A percentile compares a stretch with the other conserved stretches of the same genome.
phyloP scores from a whole-genome alignment of 2,329 filamentous ascomycete genomes.

The Beauveria rudraprayagi region DNA sequence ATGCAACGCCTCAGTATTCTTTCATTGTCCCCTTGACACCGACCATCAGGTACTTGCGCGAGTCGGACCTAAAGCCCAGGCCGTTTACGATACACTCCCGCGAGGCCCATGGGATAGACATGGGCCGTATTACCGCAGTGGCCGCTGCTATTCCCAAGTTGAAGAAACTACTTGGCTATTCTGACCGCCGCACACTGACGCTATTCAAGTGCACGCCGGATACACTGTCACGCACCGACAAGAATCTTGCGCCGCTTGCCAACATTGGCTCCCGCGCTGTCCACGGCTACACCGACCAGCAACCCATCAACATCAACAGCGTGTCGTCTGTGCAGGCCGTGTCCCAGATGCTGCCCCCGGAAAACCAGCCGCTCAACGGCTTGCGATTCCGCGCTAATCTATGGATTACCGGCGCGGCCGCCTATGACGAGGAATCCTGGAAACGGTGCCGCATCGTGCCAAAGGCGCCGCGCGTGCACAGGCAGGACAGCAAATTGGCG shows the following conservation, averaged over 20 bases:
- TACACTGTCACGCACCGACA: conserved; percentile 12
- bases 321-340: conserved; percentile 16
- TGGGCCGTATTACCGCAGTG: conserved; percentile 12
- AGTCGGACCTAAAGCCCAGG: neutral
- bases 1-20: neutral
- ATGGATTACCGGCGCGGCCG: conserved; percentile 14
- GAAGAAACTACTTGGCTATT: conserved; percentile 13
- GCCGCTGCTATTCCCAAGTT: conserved; percentile 13
- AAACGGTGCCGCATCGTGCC: conserved; percentile 13
- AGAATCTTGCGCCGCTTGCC: conserved; percentile 14
- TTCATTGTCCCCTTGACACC: conserved; percentile 4
- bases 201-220: conserved; percentile 14
- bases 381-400: conserved; percentile 17
- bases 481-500: neutral
- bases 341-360: conserved; percentile 11
- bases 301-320: conserved; percentile 17
- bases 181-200: conserved; percentile 6
- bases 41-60: neutral
- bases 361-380: conserved; percentile 14
- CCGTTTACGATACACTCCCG: conserved; percentile 15
- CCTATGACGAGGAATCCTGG: conserved; percentile 16
- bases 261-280: conserved; percentile 15
- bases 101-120: conserved; percentile 13
- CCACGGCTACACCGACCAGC: conserved; percentile 17
- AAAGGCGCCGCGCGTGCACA: neutral